Base-by-base conservation (phyloP, 495 filamentous ascomycete genomes). In the Neurospora pannonica region DNA sequence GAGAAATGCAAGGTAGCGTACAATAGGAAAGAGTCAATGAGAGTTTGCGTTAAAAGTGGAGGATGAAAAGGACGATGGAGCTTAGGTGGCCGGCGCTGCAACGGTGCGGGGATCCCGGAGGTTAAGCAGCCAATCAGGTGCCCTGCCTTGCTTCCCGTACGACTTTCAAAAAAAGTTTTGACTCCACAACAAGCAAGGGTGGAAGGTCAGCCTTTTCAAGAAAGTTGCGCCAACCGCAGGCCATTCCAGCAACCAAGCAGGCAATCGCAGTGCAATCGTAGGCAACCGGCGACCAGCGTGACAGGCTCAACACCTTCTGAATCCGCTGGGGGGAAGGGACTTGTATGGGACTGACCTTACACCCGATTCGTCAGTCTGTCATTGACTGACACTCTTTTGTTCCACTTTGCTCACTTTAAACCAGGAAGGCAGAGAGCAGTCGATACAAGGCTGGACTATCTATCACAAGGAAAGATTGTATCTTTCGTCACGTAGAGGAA, bases 81-180 rank as follows among this genome's bases (percentile, higher is more conserved):
- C 28, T 67, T 28, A 67, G 54, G 48, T 28, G 46, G 46, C 46
- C 46, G 46, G 21, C 46, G 46, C 54, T 62, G 54, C 54, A 67
- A 67, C 54, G 54, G 54, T 67, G 54, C 54, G 54, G 54, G 54
- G 54, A 67, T 67, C 54, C 28, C 28, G 28, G 28, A 19, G 6
- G 15, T 67, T 17, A 6, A 17, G 3, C 15, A 67, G 15, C 54
- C 54, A 67, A 34, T 67, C 28, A 67, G 2, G 7, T 8, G 7
- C 4, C 28, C 7, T 67, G 54, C 28, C 54, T 46, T 67, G 54
- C 54, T 34, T 36, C 28, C 54, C 6, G 24, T 19, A 67, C 28
- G 54, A 43, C 69, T 74, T 74, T 40, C 48, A 46, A 71, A 69
- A 72, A 74, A 74, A 74, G 54, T 67, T 72, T 69, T 24, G 73